phyloP scores from a whole-genome alignment of 345 rosid genomes.

The Euphorbia pulcherrima region DNA sequence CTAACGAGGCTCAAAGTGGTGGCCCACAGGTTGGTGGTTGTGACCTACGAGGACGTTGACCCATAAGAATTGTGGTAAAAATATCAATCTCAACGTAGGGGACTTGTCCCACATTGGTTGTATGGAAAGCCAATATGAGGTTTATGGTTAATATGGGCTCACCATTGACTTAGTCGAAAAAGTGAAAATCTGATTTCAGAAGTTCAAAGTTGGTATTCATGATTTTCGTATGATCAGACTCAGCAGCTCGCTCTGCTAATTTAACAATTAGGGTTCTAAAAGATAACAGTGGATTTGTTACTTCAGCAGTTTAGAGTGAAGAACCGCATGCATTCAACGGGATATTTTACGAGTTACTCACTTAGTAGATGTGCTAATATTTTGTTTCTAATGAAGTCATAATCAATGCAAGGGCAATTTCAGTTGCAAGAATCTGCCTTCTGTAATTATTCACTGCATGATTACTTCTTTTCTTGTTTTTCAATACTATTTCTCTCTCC shows the following conservation, averaged over 20 bases:
- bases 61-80: no score
- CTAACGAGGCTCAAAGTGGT: no score
- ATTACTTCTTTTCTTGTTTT: background rate
- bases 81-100: no score
- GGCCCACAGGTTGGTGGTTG: no score
- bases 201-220: background rate
- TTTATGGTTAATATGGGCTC: no score
- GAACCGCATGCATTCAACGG: background rate
- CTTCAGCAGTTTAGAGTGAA: background rate
- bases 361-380: background rate
- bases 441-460: background rate
- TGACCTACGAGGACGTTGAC: no score
- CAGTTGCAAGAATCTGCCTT: background rate
- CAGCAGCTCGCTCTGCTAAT: background rate
- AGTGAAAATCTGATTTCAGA: background rate
- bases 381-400: background rate
- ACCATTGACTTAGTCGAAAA: no score
- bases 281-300: background rate
- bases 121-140: no score
- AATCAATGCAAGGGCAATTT: background rate
- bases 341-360: background rate
- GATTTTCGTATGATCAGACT: background rate
- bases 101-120: no score
- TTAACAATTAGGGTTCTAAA: background rate
- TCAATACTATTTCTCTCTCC: slow-evolving; percentile 9